Base-by-base conservation (phyloP, 1,284 basidiomycete genomes). In the Chalciporus sp. region DNA sequence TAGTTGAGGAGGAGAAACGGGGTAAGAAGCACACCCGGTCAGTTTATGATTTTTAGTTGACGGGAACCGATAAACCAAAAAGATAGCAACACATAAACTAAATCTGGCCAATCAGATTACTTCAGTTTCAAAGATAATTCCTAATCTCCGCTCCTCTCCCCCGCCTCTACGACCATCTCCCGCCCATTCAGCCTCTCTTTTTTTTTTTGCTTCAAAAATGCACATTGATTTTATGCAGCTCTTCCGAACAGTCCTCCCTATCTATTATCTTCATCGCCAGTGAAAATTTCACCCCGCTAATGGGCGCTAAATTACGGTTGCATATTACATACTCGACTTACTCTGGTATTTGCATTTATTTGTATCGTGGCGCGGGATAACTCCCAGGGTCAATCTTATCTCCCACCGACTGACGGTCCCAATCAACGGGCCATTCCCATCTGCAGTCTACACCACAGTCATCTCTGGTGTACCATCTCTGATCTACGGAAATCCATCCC, bases 81-180 rank as follows among this genome's bases (percentile, higher is more conserved):
- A 72, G 67, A 72, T 72, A 69, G 67, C 70, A 57, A 58, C 60
- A 61, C 49, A 52, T 57, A 63, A 65, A 63, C 59, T 63, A 60
- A 70, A 70, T 60, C 59, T 49, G 58, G 58, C 72, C 73, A 73
- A 73, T 74, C 73, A 73, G 69, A 66, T 64, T 62, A 62, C 59
- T 59, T 17, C 31, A 49, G 60, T 74, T 73, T 63, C 58, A 56
- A 59, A 62, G 61, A 66, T 64, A 65, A 60, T 61, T 58, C 47
- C 49, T 61, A 55, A 57, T 63, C 55, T 31, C 57, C 58, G 23
- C 33, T 37, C 39, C 27, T 17, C 28, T 45, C 37, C 20, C 42
- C 41, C 51, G 42, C 49, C 47, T 40, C 49, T 37, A 4, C n/a
- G 17, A 39, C 20, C 28, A 33, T 49, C 42, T 17, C 17, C 45